phyloP scores from a whole-genome alignment of 2,329 filamentous ascomycete genomes.

The Corinectria fuckeliana region DNA sequence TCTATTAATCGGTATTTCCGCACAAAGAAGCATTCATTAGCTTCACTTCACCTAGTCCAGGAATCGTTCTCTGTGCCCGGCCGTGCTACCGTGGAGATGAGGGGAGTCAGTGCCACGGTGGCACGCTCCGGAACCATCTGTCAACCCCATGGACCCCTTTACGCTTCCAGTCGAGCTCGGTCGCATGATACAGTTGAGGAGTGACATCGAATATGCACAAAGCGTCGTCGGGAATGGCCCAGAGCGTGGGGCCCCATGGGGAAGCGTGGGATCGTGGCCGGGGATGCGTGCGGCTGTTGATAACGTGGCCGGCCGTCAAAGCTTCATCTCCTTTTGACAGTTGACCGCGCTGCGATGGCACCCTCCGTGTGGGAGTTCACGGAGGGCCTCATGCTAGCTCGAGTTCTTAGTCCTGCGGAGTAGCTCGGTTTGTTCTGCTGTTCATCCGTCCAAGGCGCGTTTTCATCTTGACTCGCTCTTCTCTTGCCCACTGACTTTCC shows the following conservation, averaged over 20 bases:
- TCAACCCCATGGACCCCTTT: neutral
- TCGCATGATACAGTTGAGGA: neutral
- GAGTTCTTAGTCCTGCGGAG: neutral
- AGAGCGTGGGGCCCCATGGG: neutral
- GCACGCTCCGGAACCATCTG: slow-evolving; percentile 22
- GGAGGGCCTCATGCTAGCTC: neutral
- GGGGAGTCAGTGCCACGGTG: slow-evolving; percentile 21
- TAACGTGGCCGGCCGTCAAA: neutral
- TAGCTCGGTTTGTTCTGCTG: neutral
- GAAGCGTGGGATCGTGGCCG: neutral
- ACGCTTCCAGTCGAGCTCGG: neutral
- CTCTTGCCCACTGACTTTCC: neutral
- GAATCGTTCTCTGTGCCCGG: neutral
- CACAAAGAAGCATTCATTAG: neutral
- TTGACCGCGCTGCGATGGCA: slow-evolving; percentile 1
- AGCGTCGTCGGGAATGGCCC: neutral
- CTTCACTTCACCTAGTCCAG: neutral
- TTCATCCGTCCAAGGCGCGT: neutral
- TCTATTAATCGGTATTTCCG: neutral
- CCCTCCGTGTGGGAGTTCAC: slow-evolving; percentile 9
- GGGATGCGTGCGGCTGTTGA: neutral
- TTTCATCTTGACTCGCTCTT: neutral
- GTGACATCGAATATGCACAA: neutral
- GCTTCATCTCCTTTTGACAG: neutral
- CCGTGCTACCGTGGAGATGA: slow-evolving; percentile 10